Conservation (phyloP, 2,329 filamentous ascomycete species). For the Mycosphaerella sp. region DNA sequence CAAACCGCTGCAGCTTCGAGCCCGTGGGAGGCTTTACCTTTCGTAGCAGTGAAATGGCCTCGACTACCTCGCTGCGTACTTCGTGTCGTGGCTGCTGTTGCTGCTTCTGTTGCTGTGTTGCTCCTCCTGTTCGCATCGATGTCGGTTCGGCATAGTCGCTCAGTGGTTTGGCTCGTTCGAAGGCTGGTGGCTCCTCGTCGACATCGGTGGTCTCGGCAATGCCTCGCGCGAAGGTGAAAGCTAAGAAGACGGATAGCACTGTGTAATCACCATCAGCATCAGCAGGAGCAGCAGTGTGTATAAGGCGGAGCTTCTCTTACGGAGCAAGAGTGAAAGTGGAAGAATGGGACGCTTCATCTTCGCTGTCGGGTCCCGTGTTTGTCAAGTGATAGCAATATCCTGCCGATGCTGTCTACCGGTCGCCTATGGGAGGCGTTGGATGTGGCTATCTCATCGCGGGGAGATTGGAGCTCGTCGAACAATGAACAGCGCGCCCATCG, state of each 20-base stretch:
- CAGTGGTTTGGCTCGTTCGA: constrained; percentile 2
- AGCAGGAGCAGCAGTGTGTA: background rate
- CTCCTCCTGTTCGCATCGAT: constrained; percentile 9
- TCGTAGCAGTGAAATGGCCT: constrained; percentile 39
- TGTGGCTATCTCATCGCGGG: background rate
- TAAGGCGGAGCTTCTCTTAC: background rate
- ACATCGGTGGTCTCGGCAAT: constrained; percentile 4
- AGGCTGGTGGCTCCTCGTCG: constrained; percentile 3
- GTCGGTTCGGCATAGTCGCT: constrained; percentile 3
- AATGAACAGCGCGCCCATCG: too few species aligned
- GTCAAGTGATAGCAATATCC: background rate
- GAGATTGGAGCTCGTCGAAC: too few species aligned
- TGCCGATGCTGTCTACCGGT: background rate
- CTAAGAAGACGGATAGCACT: constrained; percentile 19
- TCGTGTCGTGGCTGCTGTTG: constrained; percentile 3
- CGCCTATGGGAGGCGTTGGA: background rate
- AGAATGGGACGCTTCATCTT: background rate
- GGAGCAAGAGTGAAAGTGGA: background rate
- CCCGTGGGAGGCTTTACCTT: constrained; percentile 39
- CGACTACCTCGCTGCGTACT: constrained; percentile 25
- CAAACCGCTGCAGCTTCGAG: constrained; percentile 38
- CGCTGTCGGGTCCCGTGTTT: background rate
- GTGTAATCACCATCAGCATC: background rate
- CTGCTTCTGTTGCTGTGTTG: background rate
- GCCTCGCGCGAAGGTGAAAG: constrained; percentile 17